Conservation (phyloP, 2,329 filamentous ascomycete species). For the Colletotrichum tanaceti region DNA sequence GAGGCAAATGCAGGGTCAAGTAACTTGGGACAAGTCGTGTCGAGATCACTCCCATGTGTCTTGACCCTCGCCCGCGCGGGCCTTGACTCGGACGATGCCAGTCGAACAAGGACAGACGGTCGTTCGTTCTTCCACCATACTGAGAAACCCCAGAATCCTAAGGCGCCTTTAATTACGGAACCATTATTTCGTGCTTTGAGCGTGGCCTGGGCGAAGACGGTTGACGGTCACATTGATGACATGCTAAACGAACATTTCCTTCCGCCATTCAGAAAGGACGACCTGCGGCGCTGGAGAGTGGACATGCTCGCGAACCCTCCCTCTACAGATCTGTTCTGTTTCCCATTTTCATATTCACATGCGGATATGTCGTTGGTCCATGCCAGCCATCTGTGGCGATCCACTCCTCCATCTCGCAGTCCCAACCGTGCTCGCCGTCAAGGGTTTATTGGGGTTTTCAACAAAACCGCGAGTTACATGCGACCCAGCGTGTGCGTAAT, state of each 20-base stretch:
- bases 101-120: not conserved
- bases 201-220: not conserved
- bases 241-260: not conserved
- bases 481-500: not conserved
- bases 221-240: constrained; percentile 3
- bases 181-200: not conserved
- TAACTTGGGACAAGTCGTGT: not conserved
- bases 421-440: constrained; percentile 8
- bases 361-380: not conserved
- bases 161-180: not conserved
- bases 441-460: not conserved
- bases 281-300: not conserved
- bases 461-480: not conserved
- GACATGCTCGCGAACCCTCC: no score
- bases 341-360: not conserved
- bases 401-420: not conserved
- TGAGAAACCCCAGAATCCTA: not conserved
- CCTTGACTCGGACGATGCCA: constrained; percentile 3
- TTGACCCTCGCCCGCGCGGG: constrained; percentile 2
- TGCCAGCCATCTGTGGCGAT: not conserved
- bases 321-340: not conserved
- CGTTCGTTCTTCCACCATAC: not conserved
- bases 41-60: no score
- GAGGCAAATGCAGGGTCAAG: not conserved
- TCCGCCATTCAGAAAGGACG: constrained; percentile 17